Evolutionary conservation across 148 eudicot genomes (phyloP).

Genomic region (Amaranthus cruentus): DNA sequence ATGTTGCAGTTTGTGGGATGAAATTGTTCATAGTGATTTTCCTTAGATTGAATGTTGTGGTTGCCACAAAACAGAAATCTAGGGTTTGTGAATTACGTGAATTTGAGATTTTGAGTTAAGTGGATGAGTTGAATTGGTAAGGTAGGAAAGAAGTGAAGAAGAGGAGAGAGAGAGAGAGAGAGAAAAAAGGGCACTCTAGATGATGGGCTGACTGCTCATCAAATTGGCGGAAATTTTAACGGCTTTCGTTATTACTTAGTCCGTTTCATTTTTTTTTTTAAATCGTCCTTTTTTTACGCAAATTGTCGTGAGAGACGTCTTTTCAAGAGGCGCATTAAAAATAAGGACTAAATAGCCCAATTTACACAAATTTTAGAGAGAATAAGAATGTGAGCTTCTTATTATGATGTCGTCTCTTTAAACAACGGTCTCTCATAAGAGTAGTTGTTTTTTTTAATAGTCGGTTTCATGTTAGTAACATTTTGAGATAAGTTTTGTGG

Average conservation of each 20-base stretch:
- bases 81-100: background rate
- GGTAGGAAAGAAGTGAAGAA: conserved; percentile 7
- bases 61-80: background rate
- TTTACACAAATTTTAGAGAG: no score
- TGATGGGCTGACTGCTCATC: background rate
- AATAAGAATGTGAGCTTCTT: no score
- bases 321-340: no score
- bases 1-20: conserved; percentile 12
- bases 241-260: background rate
- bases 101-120: background rate
- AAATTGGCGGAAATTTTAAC: conserved; percentile 11
- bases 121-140: background rate
- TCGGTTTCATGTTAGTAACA: no score
- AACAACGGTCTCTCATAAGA: no score
- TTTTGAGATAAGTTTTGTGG: no score
- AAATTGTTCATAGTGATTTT: conserved; percentile 21
- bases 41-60: background rate
- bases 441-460: no score
- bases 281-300: no score
- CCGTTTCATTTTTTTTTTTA: no score
- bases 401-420: no score
- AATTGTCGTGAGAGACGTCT: no score
- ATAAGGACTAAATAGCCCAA: no score
- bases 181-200: background rate
- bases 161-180: background rate